phyloP scores from a whole-genome alignment of 2,329 filamentous ascomycete genomes.

The Aspergillus ruber region DNA sequence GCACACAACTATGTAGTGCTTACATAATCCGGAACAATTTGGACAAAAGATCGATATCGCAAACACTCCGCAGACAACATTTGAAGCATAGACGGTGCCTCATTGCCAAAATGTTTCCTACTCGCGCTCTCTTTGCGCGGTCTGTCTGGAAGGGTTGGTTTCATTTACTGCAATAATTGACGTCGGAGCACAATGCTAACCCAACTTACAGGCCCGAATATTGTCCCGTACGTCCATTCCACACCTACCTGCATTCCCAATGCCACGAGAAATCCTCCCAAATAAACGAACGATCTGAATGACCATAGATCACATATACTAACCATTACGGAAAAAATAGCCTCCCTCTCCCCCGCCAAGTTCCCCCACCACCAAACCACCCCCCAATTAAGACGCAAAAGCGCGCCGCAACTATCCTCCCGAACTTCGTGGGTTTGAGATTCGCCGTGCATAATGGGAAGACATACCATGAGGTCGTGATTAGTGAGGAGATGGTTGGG shows the following conservation, averaged over 20 bases:
- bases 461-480: slow-evolving; percentile 70
- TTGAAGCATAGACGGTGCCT: slow-evolving; percentile 8
- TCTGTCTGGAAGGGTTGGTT: slow-evolving; percentile 80
- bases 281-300: too few relatives aligned
- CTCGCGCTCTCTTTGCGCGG: slow-evolving; percentile 61
- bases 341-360: slow-evolving; percentile 34
- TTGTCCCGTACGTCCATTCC: slow-evolving; percentile 56
- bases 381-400: slow-evolving; percentile 80
- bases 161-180: neutral
- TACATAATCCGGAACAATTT: slow-evolving; percentile 6
- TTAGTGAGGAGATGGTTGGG: slow-evolving; percentile 95
- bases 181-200: slow-evolving; percentile 3
- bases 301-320: neutral
- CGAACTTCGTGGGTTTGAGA: slow-evolving; percentile 81
- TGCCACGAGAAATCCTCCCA: too few relatives aligned
- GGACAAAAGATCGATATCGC: neutral
- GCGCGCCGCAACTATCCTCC: slow-evolving; percentile 79
- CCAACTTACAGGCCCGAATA: slow-evolving; percentile 54
- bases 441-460: slow-evolving; percentile 94
- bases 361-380: slow-evolving; percentile 53
- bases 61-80: slow-evolving; percentile 1
- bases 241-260: neutral
- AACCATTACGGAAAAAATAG: slow-evolving; percentile 18
- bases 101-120: slow-evolving; percentile 58
- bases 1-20: neutral